Conservation (phyloP, 139 green algal species). For the Desmodesmus armatus region DNA sequence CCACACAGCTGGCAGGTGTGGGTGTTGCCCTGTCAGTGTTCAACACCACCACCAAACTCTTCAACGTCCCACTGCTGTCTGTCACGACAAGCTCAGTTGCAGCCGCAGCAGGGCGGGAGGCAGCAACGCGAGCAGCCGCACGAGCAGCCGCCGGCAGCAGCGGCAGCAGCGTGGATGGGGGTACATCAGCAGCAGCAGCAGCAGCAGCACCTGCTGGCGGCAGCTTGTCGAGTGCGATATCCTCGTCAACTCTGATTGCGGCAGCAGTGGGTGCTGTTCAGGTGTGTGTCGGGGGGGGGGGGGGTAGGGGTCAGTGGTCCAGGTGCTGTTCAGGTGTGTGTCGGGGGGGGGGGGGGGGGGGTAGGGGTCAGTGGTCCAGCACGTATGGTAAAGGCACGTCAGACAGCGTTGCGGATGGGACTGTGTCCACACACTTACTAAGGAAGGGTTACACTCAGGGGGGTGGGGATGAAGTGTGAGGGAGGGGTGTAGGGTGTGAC, state of each 20-base stretch:
- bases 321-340: too few relatives aligned
- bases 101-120: constrained; percentile 45
- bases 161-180: neutral
- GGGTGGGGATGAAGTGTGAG: too few relatives aligned
- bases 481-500: too few relatives aligned
- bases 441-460: too few relatives aligned
- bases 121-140: constrained; percentile 32
- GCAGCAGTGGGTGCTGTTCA: constrained; percentile 44
- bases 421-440: too few relatives aligned
- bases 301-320: too few relatives aligned
- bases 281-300: too few relatives aligned
- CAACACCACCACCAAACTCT: constrained; percentile 77
- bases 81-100: constrained; percentile 80
- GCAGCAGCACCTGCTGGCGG: constrained; percentile 27
- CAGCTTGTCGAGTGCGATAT: constrained; percentile 27
- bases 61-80: constrained; percentile 81
- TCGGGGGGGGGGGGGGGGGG: too few relatives aligned
- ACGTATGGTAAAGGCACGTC: too few relatives aligned
- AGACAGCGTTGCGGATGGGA: too few relatives aligned
- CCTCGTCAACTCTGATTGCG: constrained; percentile 45
- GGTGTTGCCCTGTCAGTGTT: constrained; percentile 80
- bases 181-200: constrained; percentile 4
- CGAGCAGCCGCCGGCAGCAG: constrained; percentile 19
- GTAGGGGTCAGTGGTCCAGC: too few relatives aligned
- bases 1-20: constrained; percentile 68